Conservation (phyloP, 139 green algal species). For the Tetradesmus obliquus region DNA sequence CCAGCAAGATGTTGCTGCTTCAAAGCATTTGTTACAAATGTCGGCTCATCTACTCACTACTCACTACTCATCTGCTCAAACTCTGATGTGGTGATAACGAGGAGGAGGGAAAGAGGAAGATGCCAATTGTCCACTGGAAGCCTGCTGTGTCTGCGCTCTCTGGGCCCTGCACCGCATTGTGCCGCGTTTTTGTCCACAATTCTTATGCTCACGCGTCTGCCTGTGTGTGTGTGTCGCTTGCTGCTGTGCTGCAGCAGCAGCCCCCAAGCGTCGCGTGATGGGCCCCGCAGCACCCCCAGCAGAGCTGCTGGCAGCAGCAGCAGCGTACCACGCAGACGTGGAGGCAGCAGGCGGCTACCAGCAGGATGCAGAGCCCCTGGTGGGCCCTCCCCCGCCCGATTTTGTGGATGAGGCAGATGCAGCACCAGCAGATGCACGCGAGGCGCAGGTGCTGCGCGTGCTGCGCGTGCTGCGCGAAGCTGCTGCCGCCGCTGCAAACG, state of each 20-base stretch:
- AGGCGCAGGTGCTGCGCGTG: constrained; percentile 69
- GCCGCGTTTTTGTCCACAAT: no score
- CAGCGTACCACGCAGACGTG: constrained; percentile 18
- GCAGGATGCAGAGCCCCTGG: constrained; percentile 53
- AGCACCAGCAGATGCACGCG: constrained; percentile 52
- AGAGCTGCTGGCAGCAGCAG: constrained; percentile 53
- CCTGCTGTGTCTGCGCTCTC: no score
- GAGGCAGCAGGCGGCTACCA: constrained; percentile 37
- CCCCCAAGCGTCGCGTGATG: constrained; percentile 30
- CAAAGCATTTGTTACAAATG: no score
- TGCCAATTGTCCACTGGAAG: no score
- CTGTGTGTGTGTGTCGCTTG: no score
- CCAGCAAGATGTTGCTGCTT: no score
- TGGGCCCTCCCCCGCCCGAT: constrained; percentile 81
- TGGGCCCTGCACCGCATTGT: no score
- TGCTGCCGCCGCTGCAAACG: background rate
- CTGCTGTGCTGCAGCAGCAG: background rate
- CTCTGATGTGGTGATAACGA: no score
- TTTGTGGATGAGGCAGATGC: constrained; percentile 67
- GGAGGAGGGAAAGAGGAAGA: no score
- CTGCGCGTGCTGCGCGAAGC: constrained; percentile 53
- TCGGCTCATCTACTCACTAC: no score
- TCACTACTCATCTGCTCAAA: no score
- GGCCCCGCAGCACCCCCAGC: constrained; percentile 57
- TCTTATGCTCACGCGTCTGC: no score